phyloP scores from a whole-genome alignment of 108 stramenopile species.

The Phaeodactylum tricornutum region DNA sequence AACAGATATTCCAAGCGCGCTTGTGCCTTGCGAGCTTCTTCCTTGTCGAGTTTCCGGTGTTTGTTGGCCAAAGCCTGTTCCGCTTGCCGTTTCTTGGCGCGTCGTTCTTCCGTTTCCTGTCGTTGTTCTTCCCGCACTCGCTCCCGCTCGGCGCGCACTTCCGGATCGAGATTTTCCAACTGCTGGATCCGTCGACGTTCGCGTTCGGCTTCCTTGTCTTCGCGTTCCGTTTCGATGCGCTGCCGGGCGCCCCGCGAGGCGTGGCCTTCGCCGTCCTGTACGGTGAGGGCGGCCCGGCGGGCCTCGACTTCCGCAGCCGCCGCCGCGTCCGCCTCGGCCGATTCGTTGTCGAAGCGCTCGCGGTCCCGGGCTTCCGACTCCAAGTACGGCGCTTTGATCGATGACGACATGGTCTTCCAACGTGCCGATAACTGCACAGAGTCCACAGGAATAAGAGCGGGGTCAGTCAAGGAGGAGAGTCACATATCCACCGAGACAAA shows the following conservation, averaged over 20 bases:
- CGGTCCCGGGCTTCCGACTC: conserved; percentile 56
- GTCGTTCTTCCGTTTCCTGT: conserved; percentile 51
- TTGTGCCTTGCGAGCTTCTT: conserved; percentile 50
- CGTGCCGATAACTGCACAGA: conserved; percentile 54
- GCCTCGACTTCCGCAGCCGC: conserved; percentile 44
- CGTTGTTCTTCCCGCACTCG: conserved; percentile 34
- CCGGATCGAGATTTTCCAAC: conserved; percentile 29
- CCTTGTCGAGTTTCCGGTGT: conserved; percentile 68
- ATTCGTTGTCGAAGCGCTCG: conserved; percentile 58
- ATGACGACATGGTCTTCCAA: conserved; percentile 53
- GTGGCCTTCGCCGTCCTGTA: conserved; percentile 42
- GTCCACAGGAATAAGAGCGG: too few species aligned
- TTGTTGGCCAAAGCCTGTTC: conserved; percentile 43
- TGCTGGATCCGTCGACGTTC: conserved; percentile 17
- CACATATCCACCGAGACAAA: too few species aligned
- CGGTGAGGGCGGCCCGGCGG: conserved; percentile 31
- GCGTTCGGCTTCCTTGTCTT: conserved; percentile 33
- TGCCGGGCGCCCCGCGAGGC: conserved; percentile 45
- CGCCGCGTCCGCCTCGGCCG: conserved; percentile 51
- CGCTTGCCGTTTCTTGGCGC: conserved; percentile 34
- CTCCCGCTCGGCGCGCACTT: conserved; percentile 38
- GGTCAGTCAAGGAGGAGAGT: too few species aligned
- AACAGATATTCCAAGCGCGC: conserved; percentile 90
- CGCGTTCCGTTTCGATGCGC: conserved; percentile 28
- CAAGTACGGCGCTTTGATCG: conserved; percentile 30